Conservation (phyloP, 106 monocot species). For the Apostasia shenzhenica region DNA sequence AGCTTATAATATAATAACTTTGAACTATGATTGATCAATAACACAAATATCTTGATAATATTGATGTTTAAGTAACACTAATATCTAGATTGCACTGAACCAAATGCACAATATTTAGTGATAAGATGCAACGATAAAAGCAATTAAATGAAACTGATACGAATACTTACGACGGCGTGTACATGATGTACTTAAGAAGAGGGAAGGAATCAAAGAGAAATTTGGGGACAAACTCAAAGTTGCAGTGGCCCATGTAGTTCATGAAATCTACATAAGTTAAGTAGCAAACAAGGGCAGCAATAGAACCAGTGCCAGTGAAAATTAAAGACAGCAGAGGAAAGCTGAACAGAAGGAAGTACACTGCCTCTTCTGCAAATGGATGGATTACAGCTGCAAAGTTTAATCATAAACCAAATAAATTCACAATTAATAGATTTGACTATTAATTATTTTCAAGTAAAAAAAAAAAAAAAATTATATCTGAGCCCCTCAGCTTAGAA, state of each 20-base stretch:
- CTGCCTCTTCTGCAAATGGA: slow-evolving; percentile 59
- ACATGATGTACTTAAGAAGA: slow-evolving; percentile 68
- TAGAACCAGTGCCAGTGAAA: slow-evolving; percentile 24
- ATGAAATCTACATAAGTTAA: slow-evolving; percentile 65
- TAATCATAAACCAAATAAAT: too few species aligned
- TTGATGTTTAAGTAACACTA: too few species aligned
- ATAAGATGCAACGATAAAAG: neutral
- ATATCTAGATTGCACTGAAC: too few species aligned
- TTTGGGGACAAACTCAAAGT: slow-evolving; percentile 68
- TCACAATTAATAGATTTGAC: too few species aligned
- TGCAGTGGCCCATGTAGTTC: slow-evolving; percentile 90
- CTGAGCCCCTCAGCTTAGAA: too few species aligned
- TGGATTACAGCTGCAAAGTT: slow-evolving; percentile 60
- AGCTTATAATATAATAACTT: too few species aligned
- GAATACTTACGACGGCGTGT: slow-evolving; percentile 68
- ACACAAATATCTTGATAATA: too few species aligned
- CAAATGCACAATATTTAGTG: neutral
- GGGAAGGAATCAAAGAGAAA: slow-evolving; percentile 49
- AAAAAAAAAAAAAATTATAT: too few species aligned
- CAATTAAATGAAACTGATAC: neutral
- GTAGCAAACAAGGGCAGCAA: slow-evolving; percentile 18
- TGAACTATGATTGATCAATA: too few species aligned
- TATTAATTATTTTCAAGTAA: too few species aligned
- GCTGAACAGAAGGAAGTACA: slow-evolving; percentile 48
- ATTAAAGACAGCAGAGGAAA: slow-evolving; percentile 34